phyloP scores from a whole-genome alignment of 164 flowering plant genomes.

The Chimonanthus salicifolius region DNA sequence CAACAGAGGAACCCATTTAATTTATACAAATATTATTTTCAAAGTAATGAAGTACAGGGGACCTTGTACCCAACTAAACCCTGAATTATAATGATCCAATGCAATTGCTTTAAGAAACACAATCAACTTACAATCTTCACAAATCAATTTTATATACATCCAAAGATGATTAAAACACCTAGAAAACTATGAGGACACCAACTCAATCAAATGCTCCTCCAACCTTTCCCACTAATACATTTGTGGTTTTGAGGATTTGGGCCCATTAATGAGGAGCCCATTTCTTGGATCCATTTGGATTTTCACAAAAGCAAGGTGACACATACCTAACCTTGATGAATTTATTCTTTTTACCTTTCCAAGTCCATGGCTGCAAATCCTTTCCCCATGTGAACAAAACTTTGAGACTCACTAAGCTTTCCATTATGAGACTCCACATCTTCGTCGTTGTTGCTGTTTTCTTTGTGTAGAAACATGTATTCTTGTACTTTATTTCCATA shows the following conservation, averaged over 20 bases:
- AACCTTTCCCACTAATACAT: background rate
- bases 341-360: conserved; percentile 27
- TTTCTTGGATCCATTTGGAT: background rate
- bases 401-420: conserved; percentile 11
- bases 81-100: too few species aligned
- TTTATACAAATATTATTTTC: too few species aligned
- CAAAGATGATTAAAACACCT: background rate
- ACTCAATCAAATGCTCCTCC: background rate
- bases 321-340: background rate
- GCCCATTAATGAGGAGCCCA: background rate
- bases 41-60: too few species aligned
- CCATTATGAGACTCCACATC: conserved; percentile 22
- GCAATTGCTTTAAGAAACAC: background rate
- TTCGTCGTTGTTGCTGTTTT: conserved; percentile 11
- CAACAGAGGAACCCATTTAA: too few species aligned
- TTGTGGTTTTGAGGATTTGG: background rate
- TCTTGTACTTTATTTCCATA: conserved; percentile 28
- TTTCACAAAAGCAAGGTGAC: conserved; percentile 14
- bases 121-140: background rate
- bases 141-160: background rate
- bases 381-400: conserved; percentile 38
- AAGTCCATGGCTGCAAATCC: conserved; percentile 21
- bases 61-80: too few species aligned
- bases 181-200: background rate
- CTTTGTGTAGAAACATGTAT: conserved; percentile 19